Conservation (phyloP, 768 basidiomycete genomes). For the Xerocomellus intermedius region DNA sequence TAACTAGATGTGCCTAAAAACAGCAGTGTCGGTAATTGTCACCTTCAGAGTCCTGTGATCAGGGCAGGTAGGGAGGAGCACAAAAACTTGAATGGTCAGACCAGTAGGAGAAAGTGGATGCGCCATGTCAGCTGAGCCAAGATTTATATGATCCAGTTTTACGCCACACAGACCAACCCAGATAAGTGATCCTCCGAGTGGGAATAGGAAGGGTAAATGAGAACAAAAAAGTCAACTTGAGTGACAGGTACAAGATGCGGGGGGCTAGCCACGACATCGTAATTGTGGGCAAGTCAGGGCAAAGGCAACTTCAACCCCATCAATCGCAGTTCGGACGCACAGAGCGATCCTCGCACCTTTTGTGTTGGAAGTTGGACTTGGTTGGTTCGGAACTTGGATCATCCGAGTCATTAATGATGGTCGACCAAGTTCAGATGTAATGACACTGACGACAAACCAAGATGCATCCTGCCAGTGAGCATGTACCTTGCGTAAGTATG, state of each 20-base stretch:
- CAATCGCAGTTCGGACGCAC: background rate
- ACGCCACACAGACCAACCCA: background rate
- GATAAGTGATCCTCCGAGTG: background rate
- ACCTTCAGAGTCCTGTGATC: background rate
- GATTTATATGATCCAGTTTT: conserved; percentile 1
- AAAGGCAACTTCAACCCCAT: background rate
- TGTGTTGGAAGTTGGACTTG: background rate
- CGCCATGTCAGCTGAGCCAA: background rate
- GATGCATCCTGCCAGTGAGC: too few relatives aligned
- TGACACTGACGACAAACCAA: background rate
- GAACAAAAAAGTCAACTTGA: background rate
- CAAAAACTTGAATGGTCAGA: background rate
- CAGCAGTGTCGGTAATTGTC: too few relatives aligned
- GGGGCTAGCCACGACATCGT: background rate
- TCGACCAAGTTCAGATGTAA: background rate
- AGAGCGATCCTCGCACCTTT: background rate
- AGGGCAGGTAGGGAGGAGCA: background rate
- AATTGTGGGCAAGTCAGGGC: background rate
- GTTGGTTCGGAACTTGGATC: too few relatives aligned
- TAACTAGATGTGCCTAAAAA: background rate
- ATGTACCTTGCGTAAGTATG: too few relatives aligned
- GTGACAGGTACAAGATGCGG: background rate
- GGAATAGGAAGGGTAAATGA: background rate
- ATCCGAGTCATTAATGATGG: background rate
- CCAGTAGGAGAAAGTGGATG: background rate